A percentile compares a stretch with the other conserved stretches of the same genome.
phyloP scores from a whole-genome alignment of 768 basidiomycete genomes.

The Hortiboletus campestris region DNA sequence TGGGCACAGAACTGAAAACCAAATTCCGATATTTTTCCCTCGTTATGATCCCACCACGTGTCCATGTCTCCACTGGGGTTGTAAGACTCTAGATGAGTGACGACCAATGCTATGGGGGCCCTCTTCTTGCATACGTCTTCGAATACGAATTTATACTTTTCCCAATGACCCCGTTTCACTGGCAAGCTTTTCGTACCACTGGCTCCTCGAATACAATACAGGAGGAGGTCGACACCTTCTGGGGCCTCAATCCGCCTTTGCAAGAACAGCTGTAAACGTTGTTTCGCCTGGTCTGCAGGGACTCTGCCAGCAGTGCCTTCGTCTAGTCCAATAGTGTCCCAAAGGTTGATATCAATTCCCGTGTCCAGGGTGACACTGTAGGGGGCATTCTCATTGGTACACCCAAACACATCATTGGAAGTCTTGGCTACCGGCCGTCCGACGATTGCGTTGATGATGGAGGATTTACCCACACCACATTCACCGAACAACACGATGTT shows the following conservation, averaged over 20 bases:
- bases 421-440: conserved; percentile 24
- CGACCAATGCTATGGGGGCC: conserved; percentile 25
- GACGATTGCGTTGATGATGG: conserved; percentile 37
- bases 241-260: conserved; percentile 11
- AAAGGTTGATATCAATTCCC: conserved; percentile 20
- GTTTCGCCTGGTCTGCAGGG: conserved; percentile 14
- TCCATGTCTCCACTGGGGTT: conserved; percentile 28
- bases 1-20: conserved; percentile 34
- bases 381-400: conserved; percentile 23
- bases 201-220: conserved; percentile 30
- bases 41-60: conserved; percentile 37
- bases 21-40: conserved; percentile 22
- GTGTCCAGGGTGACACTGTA: conserved; percentile 20
- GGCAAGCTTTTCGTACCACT: conserved; percentile 10
- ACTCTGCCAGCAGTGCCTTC: conserved; percentile 26
- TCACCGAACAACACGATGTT: conserved; percentile 39
- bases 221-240: conserved; percentile 26
- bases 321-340: conserved; percentile 38
- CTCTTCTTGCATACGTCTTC: conserved; percentile 25
- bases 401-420: conserved; percentile 29
- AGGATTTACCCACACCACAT: conserved; percentile 39
- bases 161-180: conserved; percentile 15
- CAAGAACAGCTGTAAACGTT: conserved; percentile 27
- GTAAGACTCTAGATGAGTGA: conserved; percentile 29
- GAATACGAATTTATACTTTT: conserved; percentile 24